These are phyloP conservation scores for Neurospora cerealis DNA, from an alignment of 495 filamentous ascomycete species.

Conservation along the genomic window DNA sequence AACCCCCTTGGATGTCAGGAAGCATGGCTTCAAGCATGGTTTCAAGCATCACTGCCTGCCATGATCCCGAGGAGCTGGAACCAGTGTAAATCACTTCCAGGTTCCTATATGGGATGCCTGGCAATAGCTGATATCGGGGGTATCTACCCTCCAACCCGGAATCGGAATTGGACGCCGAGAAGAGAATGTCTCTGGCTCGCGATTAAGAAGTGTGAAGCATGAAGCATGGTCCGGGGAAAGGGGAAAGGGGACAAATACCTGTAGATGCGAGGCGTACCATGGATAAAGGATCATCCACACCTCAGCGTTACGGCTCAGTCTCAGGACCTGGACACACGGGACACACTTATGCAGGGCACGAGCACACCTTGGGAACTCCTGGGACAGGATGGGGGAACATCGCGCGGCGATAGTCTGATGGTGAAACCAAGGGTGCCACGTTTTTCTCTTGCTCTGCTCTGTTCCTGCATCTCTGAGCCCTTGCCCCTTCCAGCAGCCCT, in stretches of 20 bases:
- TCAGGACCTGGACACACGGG: background rate
- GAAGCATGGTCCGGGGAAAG: background rate
- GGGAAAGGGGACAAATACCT: background rate
- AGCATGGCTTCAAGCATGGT: background rate
- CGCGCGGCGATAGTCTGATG: background rate
- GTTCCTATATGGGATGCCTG: background rate
- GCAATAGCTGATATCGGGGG: background rate
- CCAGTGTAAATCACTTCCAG: background rate
- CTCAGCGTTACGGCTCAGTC: background rate
- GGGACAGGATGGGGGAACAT: background rate
- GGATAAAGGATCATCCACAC: background rate
- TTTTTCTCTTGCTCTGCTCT: background rate
- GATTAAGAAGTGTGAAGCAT: background rate
- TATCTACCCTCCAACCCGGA: background rate
- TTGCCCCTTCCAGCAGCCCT: background rate
- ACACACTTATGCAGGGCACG: background rate
- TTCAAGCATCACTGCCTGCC: background rate
- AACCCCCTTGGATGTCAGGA: background rate
- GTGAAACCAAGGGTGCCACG: background rate
- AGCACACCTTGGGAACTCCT: background rate
- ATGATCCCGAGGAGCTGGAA: background rate
- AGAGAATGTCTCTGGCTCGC: background rate
- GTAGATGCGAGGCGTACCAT: background rate
- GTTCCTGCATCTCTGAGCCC: background rate
- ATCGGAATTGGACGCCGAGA: background rate